Evolutionary conservation across 495 filamentous ascomycete genomes (phyloP), one percentile per base, ranked within the genome.

Genomic region (Podospora comata): DNA sequence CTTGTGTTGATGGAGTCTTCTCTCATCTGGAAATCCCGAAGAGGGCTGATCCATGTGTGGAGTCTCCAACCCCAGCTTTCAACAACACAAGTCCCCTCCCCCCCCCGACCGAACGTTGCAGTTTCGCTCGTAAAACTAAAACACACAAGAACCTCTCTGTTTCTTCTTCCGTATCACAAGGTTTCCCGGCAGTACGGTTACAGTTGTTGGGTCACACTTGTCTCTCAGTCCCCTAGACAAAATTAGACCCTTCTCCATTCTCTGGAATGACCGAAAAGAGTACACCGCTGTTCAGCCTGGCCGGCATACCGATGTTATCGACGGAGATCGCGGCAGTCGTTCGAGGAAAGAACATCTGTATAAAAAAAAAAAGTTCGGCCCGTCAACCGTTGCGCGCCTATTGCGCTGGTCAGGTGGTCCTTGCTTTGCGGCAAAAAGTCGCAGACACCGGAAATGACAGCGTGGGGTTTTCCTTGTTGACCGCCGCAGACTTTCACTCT

Each of bases 241-340:
- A 48, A 48, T 18, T 48, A 11, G 30, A 32, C 4, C 7, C 30
- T 32, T 32, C 30, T 48, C 7, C 7, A 23, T 23, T 13, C 6
- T 48, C 39, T 48, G 39, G 39, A 48, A 48, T 48, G 39, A 13
- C 39, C 39, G 39, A 48, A 48, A 48, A 48, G 13, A 11, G 13
- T 26, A 58, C 55, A 58, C 55, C 55, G 55, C 55, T 58, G 55
- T 58, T 58, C 55, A 58, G 55, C 55, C 55, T 58, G 55, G 18
- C 55, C 55, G 55, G 55, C 55, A 58, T 58, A 58, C 55, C 55
- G 55, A 58, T 58, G 55, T 20, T 16, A 48, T 13, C 5, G 9
- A 58, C 55, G 55, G 55, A 58, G 55, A 58, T 58, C 55, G 55
- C 55, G 55, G 55, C 55, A 58, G 55, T 58, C 39, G 39, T 16